Evolutionary conservation across 371 early-diverging fungal genomes (phyloP), one percentile per base, ranked within the genome.

Genomic region (Neoconidiobolus thromboides): DNA sequence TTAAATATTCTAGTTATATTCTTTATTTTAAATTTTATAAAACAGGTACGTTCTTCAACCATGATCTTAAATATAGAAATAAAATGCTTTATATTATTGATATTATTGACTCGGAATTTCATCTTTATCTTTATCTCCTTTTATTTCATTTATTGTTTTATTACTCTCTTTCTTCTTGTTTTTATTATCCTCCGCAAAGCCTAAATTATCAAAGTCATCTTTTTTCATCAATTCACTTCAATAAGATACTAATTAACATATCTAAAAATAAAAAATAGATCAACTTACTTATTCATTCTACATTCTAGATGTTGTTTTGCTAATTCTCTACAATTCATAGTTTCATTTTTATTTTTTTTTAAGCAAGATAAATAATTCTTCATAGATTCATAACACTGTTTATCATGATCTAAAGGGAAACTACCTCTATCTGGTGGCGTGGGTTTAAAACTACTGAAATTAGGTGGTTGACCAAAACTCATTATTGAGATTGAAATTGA

Each of bases 381-480:
- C 76, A 86, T 83, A 54, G 72, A 69, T 4, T 67, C 63, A 52
- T 78, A 78, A 65, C 91, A 90, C 65, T 85, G 85, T 39, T 80
- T 80, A 52, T 80, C 76, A 60, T 83, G 83, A 67, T 89, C 89
- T 49, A 89, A 68, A 41, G 89, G 86, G 62, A 89, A 89, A 60
- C 82, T 80, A 12, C 89, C 89, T 53, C 79, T 72, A 51, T 81
- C 81, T 15, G 89, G 89, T 1, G 89, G 82, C 40, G 70, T 71
- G 4, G 85, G 76, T 4, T 70, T 74, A 60, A 76, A 77, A 46
- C 62, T 64, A 62, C 70, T 71, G 52, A 77, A 71, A 60, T 74
- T 75, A 6, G 79, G 76, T 10, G 83, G 72, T 61, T 78, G 71
- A 51, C 83, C 83, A 64, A 78, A 81, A 68, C 75, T 71, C 83